A percentile compares a stretch with the other conserved stretches of the same genome.
phyloP scores from a whole-genome alignment of 2,329 filamentous ascomycete genomes.

The Cytospora paraplurivora region DNA sequence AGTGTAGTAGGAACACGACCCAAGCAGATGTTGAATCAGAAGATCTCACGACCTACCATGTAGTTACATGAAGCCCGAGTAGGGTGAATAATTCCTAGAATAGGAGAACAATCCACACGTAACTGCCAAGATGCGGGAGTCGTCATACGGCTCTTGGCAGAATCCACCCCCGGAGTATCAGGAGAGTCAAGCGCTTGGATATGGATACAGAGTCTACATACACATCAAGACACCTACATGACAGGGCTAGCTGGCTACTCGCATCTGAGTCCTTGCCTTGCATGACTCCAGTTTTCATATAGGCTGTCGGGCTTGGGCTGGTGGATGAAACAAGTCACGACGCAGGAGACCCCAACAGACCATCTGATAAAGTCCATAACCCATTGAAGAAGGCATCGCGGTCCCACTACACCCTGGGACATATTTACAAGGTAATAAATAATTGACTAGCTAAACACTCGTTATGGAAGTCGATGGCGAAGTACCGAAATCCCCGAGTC shows the following conservation, averaged over 20 bases:
- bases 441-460: neutral
- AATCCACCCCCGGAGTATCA: neutral
- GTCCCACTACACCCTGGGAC: neutral
- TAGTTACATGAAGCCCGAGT: neutral
- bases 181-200: neutral
- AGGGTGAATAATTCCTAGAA: neutral
- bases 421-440: neutral
- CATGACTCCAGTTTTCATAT: constrained; percentile 18
- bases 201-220: no score
- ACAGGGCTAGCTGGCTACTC: neutral
- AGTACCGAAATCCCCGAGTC: constrained; percentile 7
- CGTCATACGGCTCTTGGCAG: constrained; percentile 12
- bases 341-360: constrained; percentile 5
- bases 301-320: neutral
- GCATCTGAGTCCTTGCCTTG: constrained; percentile 10
- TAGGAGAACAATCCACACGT: constrained; percentile 7
- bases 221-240: no score
- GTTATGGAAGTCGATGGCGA: neutral
- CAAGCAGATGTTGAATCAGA: neutral
- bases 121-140: constrained; percentile 18
- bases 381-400: neutral
- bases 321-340: constrained; percentile 10
- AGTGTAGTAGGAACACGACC: neutral
- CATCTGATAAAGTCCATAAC: neutral
- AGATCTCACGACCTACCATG: no score